Evolutionary conservation across 345 rosid species (phyloP), one percentile per base, ranked within the genome.

Genomic region (Noccaea bulbosa): DNA sequence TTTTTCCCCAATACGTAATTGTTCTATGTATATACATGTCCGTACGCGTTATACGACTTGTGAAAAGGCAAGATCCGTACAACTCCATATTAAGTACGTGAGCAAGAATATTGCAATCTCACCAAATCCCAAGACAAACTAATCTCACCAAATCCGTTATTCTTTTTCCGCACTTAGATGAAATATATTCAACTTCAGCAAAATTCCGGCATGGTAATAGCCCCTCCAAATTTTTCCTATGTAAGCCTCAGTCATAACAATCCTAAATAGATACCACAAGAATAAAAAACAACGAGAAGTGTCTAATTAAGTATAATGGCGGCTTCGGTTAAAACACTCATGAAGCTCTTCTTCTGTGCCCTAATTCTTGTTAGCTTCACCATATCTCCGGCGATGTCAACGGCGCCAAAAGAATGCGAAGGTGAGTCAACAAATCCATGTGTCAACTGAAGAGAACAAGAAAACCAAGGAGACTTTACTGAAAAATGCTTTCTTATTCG

Each of bases 351-450:
- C 33, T 62, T 62, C 24, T 52, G 62, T 43, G 45, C 27, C 34
- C 54, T 62, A 43, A 33, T 61, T 7, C 35, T 71, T 12, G 1
- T 32, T 11, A 71, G 44, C 27, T 62, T 62, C 24, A 41, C 6
- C 51, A 4, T 71, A 40, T 58, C 67, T 38, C 67, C 66, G n/a
- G 74, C 11, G 0, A 59, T 14, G 38, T 70, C 67, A 22, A 70
- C 59, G 46, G 74, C 59, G 1, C 43, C 77, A 0, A 60, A 62
- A 6, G 78, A 76, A 33, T 72, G 85, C n/a, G 40, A 74, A 7
- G 47, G 32, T 2, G 83, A 76, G 24, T 20, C 65, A 14, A 34
- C 10, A 7, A 48, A 68, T 8, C 35, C 73, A 0, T 87, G 93
- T 77, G 78, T 66, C 40, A n/a, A n/a, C n/a, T 24, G 30, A 24